A percentile compares a stretch with the other conserved stretches of the same genome.
Conservation (phyloP, 345 rosid species). For the Pistacia atlantica region DNA sequence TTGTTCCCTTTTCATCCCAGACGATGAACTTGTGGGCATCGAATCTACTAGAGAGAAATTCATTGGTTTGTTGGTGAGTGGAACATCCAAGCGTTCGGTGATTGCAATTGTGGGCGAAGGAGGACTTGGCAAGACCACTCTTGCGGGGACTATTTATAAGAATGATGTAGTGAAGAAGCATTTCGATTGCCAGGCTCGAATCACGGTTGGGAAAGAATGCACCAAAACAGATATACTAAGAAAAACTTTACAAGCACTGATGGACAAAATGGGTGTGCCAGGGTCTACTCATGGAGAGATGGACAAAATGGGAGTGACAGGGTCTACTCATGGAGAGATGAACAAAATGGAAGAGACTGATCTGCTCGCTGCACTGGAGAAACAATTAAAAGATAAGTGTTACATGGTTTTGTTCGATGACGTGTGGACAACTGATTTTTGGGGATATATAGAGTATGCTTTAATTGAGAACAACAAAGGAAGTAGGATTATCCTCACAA, state of each 20-base stretch:
- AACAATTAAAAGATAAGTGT: conserved; percentile 11
- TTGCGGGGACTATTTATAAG: conserved; percentile 16
- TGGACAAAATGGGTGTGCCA: too few species aligned
- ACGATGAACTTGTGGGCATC: conserved; percentile 21
- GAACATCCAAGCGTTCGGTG: not conserved
- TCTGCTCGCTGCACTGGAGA: conserved; percentile 8
- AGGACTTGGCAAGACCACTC: conserved; percentile 25
- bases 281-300: too few species aligned
- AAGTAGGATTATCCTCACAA: too few species aligned
- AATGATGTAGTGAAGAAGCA: not conserved
- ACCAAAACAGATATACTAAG: not conserved
- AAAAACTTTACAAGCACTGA: not conserved
- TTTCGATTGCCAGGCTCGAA: conserved; percentile 20
- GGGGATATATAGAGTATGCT: too few species aligned
- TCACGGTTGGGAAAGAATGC: conserved; percentile 14
- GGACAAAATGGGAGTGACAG: too few species aligned
- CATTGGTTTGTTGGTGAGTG: conserved; percentile 3
- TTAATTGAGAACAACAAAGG: too few species aligned
- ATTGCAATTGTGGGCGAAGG: conserved; percentile 16
- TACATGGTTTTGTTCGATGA: conserved; percentile 26
- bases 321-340: not conserved
- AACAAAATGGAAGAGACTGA: conserved; percentile 1
- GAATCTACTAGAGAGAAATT: not conserved
- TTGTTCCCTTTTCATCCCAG: conserved; percentile 19
- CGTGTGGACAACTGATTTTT: conserved; percentile 20